Percentiles rank a stretch among this genome's conserved stretches.
Evolutionary conservation across 2,329 filamentous ascomycete species (phyloP).

Genomic region (Penicillium hesseltinei): DNA sequence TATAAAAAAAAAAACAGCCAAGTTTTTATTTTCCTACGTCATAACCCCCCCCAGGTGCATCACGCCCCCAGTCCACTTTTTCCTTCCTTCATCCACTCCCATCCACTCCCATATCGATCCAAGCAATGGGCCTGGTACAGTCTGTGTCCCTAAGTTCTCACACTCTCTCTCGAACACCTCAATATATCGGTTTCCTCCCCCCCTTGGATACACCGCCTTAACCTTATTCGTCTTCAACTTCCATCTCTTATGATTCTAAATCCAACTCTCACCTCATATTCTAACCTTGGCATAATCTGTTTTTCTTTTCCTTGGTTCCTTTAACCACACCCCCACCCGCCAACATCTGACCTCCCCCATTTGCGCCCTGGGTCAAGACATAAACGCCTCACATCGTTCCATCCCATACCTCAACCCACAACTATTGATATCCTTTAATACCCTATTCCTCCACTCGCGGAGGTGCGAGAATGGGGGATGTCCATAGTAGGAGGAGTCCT

Average conservation of each 20-base stretch:
- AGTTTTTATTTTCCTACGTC: slow-evolving; percentile 29
- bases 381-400: slow-evolving; percentile 31
- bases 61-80: slow-evolving; percentile 22
- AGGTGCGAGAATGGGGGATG: slow-evolving; percentile 38
- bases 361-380: slow-evolving; percentile 30
- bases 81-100: slow-evolving; percentile 4
- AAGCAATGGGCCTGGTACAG: slow-evolving; percentile 19
- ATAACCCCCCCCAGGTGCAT: slow-evolving; percentile 30
- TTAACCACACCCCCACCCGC: neutral
- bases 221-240: slow-evolving; percentile 13
- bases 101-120: slow-evolving; percentile 25
- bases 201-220: slow-evolving; percentile 14
- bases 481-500: slow-evolving; percentile 40
- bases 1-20: neutral
- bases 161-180: neutral
- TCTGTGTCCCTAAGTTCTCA: slow-evolving; percentile 15
- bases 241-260: slow-evolving; percentile 10
- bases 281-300: slow-evolving; percentile 7
- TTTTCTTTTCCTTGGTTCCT: neutral
- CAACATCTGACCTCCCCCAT: slow-evolving; percentile 1
- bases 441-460: slow-evolving; percentile 30
- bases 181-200: neutral
- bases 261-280: slow-evolving; percentile 2
- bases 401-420: slow-evolving; percentile 26
- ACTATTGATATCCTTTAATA: slow-evolving; percentile 28